Conservation (phyloP, 1,284 basidiomycete genomes). For the Fomitopsis schrenkii region DNA sequence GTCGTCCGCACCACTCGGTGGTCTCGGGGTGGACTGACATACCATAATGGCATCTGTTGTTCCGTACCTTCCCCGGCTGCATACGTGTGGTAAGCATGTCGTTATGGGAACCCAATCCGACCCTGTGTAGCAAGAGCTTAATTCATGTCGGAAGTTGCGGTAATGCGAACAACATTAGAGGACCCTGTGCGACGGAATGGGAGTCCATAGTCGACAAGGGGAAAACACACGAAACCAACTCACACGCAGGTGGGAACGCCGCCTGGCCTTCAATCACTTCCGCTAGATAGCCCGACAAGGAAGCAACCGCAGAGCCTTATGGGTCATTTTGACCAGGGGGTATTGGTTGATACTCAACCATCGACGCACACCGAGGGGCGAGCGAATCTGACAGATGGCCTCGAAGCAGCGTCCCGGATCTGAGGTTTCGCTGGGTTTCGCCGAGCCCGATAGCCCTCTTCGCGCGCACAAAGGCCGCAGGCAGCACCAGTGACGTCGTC, state of each 20-base stretch:
- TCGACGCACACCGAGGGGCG: not conserved
- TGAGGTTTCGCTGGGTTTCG: not conserved
- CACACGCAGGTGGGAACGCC: slow-evolving; percentile 2
- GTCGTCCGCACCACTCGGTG: not conserved
- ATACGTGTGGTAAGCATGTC: not conserved
- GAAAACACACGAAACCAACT: not conserved
- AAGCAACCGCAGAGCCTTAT: not conserved
- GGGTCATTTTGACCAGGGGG: not conserved
- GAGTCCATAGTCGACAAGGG: not conserved
- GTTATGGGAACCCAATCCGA: not conserved
- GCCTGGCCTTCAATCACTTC: not conserved
- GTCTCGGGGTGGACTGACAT: not conserved
- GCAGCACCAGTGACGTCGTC: not conserved
- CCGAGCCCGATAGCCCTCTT: not conserved
- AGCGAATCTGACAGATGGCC: slow-evolving; percentile 1
- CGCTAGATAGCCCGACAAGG: not conserved
- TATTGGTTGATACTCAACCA: not conserved
- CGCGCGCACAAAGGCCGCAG: not conserved
- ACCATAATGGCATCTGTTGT: not conserved
- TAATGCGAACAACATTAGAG: not conserved
- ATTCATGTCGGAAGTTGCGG: not conserved
- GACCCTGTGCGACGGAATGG: not conserved
- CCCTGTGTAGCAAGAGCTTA: not conserved
- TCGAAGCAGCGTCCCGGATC: not conserved
- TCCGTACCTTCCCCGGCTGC: not conserved